A percentile compares a stretch with the other conserved stretches of the same genome.
phyloP scores from a whole-genome alignment of 345 rosid species.

The Pelargonium nanum region DNA sequence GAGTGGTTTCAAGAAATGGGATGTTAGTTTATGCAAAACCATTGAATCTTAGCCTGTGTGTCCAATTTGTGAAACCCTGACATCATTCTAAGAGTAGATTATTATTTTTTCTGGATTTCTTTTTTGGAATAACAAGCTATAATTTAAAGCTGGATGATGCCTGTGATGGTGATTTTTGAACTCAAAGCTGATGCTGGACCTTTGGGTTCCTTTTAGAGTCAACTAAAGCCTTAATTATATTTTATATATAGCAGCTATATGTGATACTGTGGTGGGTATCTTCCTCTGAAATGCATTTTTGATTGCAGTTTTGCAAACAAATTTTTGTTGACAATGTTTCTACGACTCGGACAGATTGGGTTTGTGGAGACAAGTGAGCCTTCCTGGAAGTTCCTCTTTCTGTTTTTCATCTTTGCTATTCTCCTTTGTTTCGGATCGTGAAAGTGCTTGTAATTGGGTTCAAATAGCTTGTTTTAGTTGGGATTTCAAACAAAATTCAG shows the following conservation, averaged over 20 bases:
- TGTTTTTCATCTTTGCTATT: conserved; percentile 47
- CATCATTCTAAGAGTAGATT: not conserved
- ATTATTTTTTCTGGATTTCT: not conserved
- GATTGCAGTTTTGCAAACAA: conserved; percentile 46
- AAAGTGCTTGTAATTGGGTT: conserved; percentile 17
- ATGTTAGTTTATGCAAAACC: not conserved
- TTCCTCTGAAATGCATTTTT: conserved; percentile 58
- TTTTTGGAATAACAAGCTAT: not conserved
- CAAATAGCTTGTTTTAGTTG: conserved; percentile 21
- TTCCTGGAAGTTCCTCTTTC: conserved; percentile 59
- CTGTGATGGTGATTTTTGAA: conserved; percentile 9
- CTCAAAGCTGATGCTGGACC: conserved; percentile 5
- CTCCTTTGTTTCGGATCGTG: conserved; percentile 46
- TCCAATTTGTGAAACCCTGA: not conserved
- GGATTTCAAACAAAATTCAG: conserved; percentile 20
- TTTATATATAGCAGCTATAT: conserved; percentile 6
- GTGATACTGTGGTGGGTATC: conserved; percentile 26
- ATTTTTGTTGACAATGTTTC: conserved; percentile 58
- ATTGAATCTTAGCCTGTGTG: not conserved
- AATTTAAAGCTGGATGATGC: not conserved
- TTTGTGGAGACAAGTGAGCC: conserved; percentile 31
- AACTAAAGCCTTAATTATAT: conserved; percentile 12
- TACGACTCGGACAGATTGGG: conserved; percentile 49
- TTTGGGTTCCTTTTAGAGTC: not conserved
- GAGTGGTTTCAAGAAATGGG: not conserved